Base-by-base conservation (phyloP, 257 asterid genomes). In the Scutellaria minor region DNA sequence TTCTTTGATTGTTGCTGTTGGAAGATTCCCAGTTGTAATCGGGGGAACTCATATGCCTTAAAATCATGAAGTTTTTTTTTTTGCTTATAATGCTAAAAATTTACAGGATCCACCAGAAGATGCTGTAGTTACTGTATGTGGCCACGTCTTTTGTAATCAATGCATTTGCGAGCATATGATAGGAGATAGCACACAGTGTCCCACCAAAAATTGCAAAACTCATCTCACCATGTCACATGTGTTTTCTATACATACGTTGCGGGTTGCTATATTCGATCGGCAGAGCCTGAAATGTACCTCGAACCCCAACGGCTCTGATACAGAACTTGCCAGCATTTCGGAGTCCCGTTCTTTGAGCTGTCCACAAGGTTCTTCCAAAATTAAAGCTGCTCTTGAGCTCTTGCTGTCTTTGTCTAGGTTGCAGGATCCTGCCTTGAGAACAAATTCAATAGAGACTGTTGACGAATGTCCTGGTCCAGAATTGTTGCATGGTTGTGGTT, bases 101-200 rank as follows among this genome's bases (percentile, higher is more conserved):
- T 81, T 76, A 63, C 86, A 95, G 99, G 99, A 95, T 68, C 90
- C 98, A n/a, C 99, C 99, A 66, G 98, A 95, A 87, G 99, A 92
- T 76, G 95, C 99, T 66, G 96, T 88, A 65, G 89, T 92, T 54
- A 84, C 99, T 47, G 73, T 82, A 71, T 92, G 99, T 76, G 98
- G 97, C 42, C 99, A 94, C 44, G 96, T 91, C 62, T 94, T 87
- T 73, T 94, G 99, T 93, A 86, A 87, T 71, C 99, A 91, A 85
- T 94, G 99, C 82, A 86, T 95, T 81, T 81, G 83, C 76, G 97
- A 92, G 81, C 96, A 86, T 77, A 81, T 92, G 77, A 77, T 83
- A 24, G 97, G 96, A 27, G 96, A 92, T 64, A 96, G 84, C 78
- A 77, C 81, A 37, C 90, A 84, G 66, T 92, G 99, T 80, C 97